Evolutionary conservation across 495 filamentous ascomycete species (phyloP), one percentile per base, ranked within the genome.

Genomic region (Bryoglossum gracile): DNA sequence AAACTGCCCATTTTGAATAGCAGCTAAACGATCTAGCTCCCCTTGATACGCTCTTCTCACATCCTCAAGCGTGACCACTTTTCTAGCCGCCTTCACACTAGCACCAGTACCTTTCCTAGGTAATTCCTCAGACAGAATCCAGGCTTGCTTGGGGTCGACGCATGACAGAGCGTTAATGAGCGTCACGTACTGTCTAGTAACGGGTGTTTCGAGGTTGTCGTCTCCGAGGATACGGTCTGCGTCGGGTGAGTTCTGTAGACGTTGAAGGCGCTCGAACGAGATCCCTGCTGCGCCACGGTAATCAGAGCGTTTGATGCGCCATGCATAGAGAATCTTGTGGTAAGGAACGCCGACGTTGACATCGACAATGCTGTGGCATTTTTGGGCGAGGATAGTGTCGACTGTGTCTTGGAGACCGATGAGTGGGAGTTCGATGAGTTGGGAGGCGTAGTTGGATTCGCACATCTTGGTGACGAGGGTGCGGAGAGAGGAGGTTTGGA

Each of bases 151-250:
- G 52, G 80, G 70, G 28, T 82, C 76, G n/a, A 95, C 87, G 50
- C 86, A 92, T 40, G 78, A 81, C 54, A 98, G 68, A 3, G 86
- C 77, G 61, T 98, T 97, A 68, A 97, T 90, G 30, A 97, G 71
- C 47, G 83, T 76, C 8, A 96, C 62, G 50, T 95, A 91, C 54
- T 83, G 81, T 65, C 68, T 77, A 51, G 69, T 78, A 50, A 80
- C 74, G n/a, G 70, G 71, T 13, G 77, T 73, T 43, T 76, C 72
- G 8, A 73, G 62, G 32, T 74, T 67, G 56, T 80, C 74, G 32
- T 74, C 64, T 39, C 72, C 65, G 68, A 54, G 48, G 53, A 64
- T 65, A 70, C 62, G 64, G 26, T 61, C 55, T 13, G 45, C 58
- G 21, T 55, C 52, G 10, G 73, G 75, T 9, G 77, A 67, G 34